These are phyloP conservation scores for Aspergillus ustus DNA, from an alignment of 2,329 filamentous ascomycete genomes.

Conservation along the genomic window DNA sequence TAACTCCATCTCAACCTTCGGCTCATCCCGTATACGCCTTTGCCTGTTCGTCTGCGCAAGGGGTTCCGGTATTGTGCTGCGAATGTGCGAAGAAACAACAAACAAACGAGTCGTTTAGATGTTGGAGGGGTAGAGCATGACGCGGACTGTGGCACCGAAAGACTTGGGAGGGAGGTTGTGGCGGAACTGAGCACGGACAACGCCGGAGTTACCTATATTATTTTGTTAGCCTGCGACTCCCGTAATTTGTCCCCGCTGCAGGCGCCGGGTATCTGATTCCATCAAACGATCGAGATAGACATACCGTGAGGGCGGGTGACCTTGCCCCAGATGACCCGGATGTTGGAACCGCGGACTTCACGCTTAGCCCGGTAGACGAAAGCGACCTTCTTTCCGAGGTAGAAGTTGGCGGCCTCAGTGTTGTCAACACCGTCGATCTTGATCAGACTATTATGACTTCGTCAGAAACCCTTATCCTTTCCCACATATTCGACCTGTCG, in stretches of 20 bases:
- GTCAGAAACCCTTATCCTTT: slow-evolving; percentile 31
- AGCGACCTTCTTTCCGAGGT: slow-evolving; percentile 97
- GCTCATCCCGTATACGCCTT: slow-evolving; percentile 44
- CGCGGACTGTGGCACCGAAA: slow-evolving; percentile 93
- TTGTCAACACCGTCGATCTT: slow-evolving; percentile 98
- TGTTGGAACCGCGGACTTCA: slow-evolving; percentile 97
- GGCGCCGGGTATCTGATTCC: background rate
- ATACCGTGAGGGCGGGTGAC: slow-evolving; percentile 93
- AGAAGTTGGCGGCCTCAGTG: slow-evolving; percentile 87
- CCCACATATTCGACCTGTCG: slow-evolving; percentile 8
- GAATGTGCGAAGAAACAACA: slow-evolving; percentile 37
- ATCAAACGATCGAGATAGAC: slow-evolving; percentile 31
- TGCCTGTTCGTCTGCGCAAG: slow-evolving; percentile 43
- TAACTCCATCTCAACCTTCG: slow-evolving; percentile 45
- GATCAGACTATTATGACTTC: slow-evolving; percentile 67
- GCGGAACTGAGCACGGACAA: slow-evolving; percentile 97
- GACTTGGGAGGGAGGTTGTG: slow-evolving; percentile 94
- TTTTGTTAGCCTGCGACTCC: slow-evolving; percentile 16
- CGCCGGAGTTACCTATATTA: slow-evolving; percentile 84
- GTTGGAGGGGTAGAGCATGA: slow-evolving; percentile 98
- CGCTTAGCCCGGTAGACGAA: slow-evolving; percentile 97
- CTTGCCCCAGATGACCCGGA: slow-evolving; percentile 99
- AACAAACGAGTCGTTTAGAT: slow-evolving; percentile 68
- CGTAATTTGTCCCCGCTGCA: background rate
- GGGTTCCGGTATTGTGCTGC: slow-evolving; percentile 39